Evolutionary conservation across 805 yeast species (phyloP).

Genomic region (Peterozyma xylosa): DNA sequence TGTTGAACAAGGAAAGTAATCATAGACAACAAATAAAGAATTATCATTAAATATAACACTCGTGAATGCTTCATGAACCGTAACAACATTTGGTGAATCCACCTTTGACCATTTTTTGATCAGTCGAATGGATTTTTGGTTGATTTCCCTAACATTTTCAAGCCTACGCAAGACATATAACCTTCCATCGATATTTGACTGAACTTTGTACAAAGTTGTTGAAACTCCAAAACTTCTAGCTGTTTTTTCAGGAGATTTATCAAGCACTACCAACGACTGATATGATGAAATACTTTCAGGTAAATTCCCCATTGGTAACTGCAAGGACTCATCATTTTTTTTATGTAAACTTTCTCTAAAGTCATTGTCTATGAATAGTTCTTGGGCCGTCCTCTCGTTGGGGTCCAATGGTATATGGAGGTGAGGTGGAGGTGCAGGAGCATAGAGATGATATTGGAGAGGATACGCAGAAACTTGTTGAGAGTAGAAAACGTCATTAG

Average conservation of each 20-base stretch:
- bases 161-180: constrained; percentile 71
- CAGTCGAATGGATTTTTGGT: constrained; percentile 51
- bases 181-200: constrained; percentile 70
- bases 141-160: constrained; percentile 46
- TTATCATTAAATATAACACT: constrained; percentile 78
- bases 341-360: constrained; percentile 63
- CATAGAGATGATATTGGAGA: constrained; percentile 78
- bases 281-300: constrained; percentile 78
- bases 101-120: constrained; percentile 64
- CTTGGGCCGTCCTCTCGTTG: constrained; percentile 63
- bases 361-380: constrained; percentile 65
- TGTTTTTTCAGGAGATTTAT: constrained; percentile 32
- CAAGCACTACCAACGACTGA: constrained; percentile 82
- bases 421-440: constrained; percentile 83
- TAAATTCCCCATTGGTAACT: constrained; percentile 47
- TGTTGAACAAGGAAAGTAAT: constrained; percentile 71
- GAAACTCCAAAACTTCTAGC: constrained; percentile 42
- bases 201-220: constrained; percentile 68
- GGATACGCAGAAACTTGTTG: constrained; percentile 36
- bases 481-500: constrained; percentile 17
- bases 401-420: constrained; percentile 51
- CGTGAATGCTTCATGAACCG: constrained; percentile 76
- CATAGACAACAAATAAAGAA: constrained; percentile 73
- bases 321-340: constrained; percentile 76
- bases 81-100: constrained; percentile 51